Evolutionary conservation across 2,329 filamentous ascomycete genomes (phyloP), one percentile per base, ranked within the genome.

Genomic region (Dendrostoma leiphaemia): DNA sequence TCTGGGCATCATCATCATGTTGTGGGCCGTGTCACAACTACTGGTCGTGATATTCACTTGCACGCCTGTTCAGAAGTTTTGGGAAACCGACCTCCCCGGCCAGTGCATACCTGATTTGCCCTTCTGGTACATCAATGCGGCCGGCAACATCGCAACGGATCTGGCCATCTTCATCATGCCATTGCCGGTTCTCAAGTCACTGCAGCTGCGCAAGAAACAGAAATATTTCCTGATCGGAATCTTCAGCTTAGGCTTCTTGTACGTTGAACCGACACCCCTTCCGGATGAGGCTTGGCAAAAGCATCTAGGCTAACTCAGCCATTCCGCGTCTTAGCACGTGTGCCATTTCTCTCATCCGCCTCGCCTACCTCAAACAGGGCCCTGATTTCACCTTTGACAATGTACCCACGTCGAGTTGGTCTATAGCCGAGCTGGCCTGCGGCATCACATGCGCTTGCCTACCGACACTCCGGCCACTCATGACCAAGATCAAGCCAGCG

Each of bases 181-280:
- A 2, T 58, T 74, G 3, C 71, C 71, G 1, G 62, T 69, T 2
- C 55, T 74, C 12, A 58, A 56, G 8, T 62, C 62, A 19, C 56
- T 72, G 19, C 67, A 71, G n/a, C 63, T 72, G 19, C 67, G 66
- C 0, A 65, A 58, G 26, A 60, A 61, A 5, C 69, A 72, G 45
- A 66, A 66, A 35, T 50, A 70, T 6, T 60, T 66, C 3, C 61
- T 73, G 6, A 61, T 72, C 2, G 67, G 63, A 6, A 68, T 74
- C 41, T 74, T 73, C 49, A 66, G 67, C 47, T 61, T 73, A 3
- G 69, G 71, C 13, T 71, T 73, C 53, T 72, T 73, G 70, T 71
- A 50, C 60, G 69, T 67, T 6, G 6, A 7, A n/a, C 6, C 3
- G 1, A 8, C 19, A 13, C 37, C 4, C 6, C 21, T 23, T 10